These are phyloP conservation scores for Fusarium staphyleae DNA, from an alignment of 2,329 filamentous ascomycete genomes.

Conservation along the genomic window DNA sequence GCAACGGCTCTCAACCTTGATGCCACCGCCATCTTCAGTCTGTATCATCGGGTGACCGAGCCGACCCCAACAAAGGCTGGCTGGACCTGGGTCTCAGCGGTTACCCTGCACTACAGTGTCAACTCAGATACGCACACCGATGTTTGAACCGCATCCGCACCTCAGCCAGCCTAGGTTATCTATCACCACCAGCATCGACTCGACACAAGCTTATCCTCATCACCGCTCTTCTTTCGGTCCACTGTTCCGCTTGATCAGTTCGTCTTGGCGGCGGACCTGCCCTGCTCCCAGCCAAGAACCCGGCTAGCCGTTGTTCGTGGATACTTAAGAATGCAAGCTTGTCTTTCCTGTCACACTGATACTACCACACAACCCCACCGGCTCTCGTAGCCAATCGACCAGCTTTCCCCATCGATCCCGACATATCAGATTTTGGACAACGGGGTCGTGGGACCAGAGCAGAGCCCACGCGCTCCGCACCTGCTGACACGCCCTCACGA, in stretches of 20 bases:
- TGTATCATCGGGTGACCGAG: too few species aligned
- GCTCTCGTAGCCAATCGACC: conserved; percentile 23
- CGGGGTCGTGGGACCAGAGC: conserved; percentile 33
- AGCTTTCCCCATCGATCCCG: conserved; percentile 22
- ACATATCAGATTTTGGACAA: conserved; percentile 27
- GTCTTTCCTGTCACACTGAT: conserved; percentile 27
- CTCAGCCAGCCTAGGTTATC: conserved; percentile 1
- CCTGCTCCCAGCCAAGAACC: conserved; percentile 21
- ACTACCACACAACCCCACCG: conserved; percentile 24
- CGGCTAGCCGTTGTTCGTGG: conserved; percentile 11
- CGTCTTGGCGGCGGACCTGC: conserved; percentile 11
- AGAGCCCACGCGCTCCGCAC: conserved; percentile 20
- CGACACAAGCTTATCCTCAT: conserved; percentile 14
- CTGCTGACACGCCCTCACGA: conserved; percentile 27
- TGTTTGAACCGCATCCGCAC: conserved; percentile 20
- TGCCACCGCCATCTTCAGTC: too few species aligned
- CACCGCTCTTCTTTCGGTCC: conserved; percentile 15
- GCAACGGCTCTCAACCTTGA: too few species aligned
- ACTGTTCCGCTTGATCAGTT: conserved; percentile 11
- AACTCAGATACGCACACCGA: conserved; percentile 30
- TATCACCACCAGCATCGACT: conserved; percentile 5
- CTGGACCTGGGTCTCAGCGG: too few species aligned
- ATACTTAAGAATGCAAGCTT: conserved; percentile 23
- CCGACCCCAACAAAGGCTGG: too few species aligned
- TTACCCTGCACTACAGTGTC: conserved; percentile 18